Conservation (phyloP, 148 eudicot genomes). For the Arbutus unedo region DNA sequence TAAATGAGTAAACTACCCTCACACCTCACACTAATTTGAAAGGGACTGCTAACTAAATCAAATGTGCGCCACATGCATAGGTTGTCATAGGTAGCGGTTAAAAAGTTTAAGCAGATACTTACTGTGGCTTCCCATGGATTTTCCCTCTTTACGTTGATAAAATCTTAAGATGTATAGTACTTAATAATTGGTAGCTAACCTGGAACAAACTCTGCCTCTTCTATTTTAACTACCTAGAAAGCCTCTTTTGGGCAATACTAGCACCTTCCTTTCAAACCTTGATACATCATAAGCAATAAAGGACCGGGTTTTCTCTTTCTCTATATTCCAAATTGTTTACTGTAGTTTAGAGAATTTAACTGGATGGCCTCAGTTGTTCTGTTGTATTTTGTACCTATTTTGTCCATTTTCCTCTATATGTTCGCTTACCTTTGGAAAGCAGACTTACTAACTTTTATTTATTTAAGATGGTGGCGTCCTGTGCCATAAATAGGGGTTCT, state of each 20-base stretch:
- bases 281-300: not conserved
- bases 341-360: not conserved
- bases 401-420: not conserved
- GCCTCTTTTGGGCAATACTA: not conserved
- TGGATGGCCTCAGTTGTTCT: not conserved
- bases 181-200: not conserved
- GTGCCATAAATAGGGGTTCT: not conserved
- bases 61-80: slow-evolving; percentile 1
- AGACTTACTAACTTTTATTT: not conserved
- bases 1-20: too few relatives aligned
- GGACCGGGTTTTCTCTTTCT: not conserved
- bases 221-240: not conserved
- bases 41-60: not conserved
- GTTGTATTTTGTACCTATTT: not conserved
- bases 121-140: not conserved
- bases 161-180: not conserved
- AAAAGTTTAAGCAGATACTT: not conserved
- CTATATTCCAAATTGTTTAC: not conserved
- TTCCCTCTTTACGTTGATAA: not conserved
- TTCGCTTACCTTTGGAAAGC: not conserved
- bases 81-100: not conserved
- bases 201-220: not conserved
- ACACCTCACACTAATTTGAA: not conserved
- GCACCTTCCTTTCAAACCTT: not conserved
- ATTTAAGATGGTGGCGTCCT: not conserved